Evolutionary conservation across 1,284 basidiomycete species (phyloP), one percentile per base, ranked within the genome.

Genomic region (Calocybe gambosa): DNA sequence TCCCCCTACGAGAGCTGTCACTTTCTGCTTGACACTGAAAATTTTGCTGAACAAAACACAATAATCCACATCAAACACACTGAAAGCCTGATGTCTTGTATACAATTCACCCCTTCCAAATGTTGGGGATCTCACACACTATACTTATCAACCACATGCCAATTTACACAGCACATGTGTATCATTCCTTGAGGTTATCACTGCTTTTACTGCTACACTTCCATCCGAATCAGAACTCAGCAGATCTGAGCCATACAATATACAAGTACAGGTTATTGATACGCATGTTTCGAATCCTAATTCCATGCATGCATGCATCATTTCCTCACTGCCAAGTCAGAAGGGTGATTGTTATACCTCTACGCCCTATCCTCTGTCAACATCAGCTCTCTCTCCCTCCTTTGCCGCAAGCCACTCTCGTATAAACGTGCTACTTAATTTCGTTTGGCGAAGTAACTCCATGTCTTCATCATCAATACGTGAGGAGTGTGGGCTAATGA

Each of bases 341-440:
- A 15, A 34, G 8, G 5, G 13, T 34, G 31, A 34, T 16, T 34
- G 31, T 34, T 34, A 34, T n/a, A 13, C 29, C 29, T 34, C n/a
- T 13, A 3, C 31, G 3, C 31, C n/a, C 31, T 7, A 34, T 3
- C 3, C 13, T 34, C 31, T 8, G 3, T 8, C 31, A 34, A 34
- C 31, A 34, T 15, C 15, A 15, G n/a, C 31, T 16, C 31, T n/a
- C 3, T 7, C 3, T 7, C n/a, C 47, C 47, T 57, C 50, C 48
- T 58, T 44, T 9, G 55, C 54, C 18, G 74, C 78, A 55, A 95
- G 82, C 89, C 89, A 94, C 54, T 85, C 74, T 25, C 93, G 73
- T 54, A 96, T 93, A 51, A 77, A 87, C 6, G 91, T 93, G 62
- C 90, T 93, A 59, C 93, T 92, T 78, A 95, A 82, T 72, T 95